Evolutionary conservation across 148 eudicot genomes (phyloP), one percentile per base, ranked within the genome.

Genomic region (Rheum nobile): DNA sequence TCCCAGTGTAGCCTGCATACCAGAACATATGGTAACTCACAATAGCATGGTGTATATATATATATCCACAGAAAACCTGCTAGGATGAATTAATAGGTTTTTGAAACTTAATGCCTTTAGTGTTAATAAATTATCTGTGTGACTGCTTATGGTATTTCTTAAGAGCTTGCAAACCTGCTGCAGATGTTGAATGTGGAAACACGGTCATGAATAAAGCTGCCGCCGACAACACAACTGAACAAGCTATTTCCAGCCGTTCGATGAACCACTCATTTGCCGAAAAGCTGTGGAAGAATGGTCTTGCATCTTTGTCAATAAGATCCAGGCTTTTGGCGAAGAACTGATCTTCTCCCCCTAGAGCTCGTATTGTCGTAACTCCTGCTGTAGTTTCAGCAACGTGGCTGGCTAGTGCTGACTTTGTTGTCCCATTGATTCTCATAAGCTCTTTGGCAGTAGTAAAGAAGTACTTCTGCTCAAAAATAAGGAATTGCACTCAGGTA

Each of bases 381-480:
- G 79, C 79, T 24, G 82, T 72, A 12, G 87, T 76, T 72, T 84
- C 84, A 2, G 83, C 77, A 50, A 81, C 74, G 79, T 81, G 82
- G 77, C 80, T 84, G 21, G 82, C 78, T 3, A 81, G 72, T 2
- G 57, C 24, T 1, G 84, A 84, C 74, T 84, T 84, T 12, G 82
- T 81, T 28, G 84, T 84, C 55, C 86, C 84, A 59, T 84, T 70
- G 41, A 84, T 75, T 41, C 86, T 59, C 78, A 84, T 84, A 42
- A 84, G 55, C 77, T 84, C 84, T 54, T 84, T 84, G 11, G 81
- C 77, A 76, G 82, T 76, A n/a, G 79, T 74, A 46, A 74, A 61
- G 75, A 78, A 84, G 74, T 68, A 78, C 38, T 48, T 71, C 84
- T 84, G 78, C 28, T 34, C 41, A 34, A 4, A 8, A 38, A 34